Conservation (phyloP, 768 basidiomycete species). For the Tricholoma hemisulphureum region DNA sequence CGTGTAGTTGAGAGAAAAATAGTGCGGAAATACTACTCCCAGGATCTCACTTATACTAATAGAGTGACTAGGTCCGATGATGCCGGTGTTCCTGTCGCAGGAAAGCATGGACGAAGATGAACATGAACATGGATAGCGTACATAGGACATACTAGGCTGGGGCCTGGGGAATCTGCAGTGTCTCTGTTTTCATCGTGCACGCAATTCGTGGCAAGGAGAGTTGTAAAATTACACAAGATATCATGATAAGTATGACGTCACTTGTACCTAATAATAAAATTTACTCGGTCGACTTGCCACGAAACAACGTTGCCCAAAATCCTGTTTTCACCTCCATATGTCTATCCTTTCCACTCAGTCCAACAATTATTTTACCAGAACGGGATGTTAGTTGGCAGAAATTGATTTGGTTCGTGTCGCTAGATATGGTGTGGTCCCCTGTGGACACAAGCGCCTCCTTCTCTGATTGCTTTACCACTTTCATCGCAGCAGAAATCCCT, state of each 20-base stretch:
- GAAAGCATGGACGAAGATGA: background rate
- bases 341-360: constrained; percentile 41
- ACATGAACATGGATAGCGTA: too few relatives aligned
- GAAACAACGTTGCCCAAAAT: constrained; percentile 40
- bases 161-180: too few relatives aligned
- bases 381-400: constrained; percentile 39
- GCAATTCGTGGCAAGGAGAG: too few relatives aligned
- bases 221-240: too few relatives aligned
- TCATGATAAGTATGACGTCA: too few relatives aligned
- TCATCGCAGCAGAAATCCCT: constrained; percentile 23
- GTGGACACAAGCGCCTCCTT: constrained; percentile 40
- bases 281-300: background rate
- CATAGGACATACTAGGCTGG: too few relatives aligned
- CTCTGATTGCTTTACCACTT: constrained; percentile 27
- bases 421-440: constrained; percentile 22
- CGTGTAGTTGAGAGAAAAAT: too few relatives aligned
- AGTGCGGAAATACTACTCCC: too few relatives aligned
- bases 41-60: background rate
- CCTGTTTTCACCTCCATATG: constrained; percentile 27
- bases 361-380: constrained; percentile 41
- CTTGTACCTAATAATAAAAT: too few relatives aligned
- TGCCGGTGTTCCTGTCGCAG: background rate
- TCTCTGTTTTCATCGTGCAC: too few relatives aligned
- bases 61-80: background rate
- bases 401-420: constrained; percentile 27